Base-by-base conservation (phyloP, 345 rosid species). In the Pseudoturritis turrita region DNA sequence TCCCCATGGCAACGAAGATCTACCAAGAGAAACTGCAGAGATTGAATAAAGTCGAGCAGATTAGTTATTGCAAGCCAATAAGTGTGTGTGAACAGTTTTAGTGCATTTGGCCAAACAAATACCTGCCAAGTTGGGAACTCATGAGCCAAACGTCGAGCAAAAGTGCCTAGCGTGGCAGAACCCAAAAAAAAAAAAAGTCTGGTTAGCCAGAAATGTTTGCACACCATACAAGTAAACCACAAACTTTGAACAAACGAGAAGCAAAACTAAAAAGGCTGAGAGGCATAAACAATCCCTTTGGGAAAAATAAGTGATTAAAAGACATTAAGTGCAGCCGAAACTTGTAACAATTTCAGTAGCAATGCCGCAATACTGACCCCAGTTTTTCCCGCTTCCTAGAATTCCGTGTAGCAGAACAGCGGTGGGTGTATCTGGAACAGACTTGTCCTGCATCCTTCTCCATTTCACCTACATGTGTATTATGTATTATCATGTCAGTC, bases 41-140 rank as follows among this genome's bases (percentile, higher is more conserved):
- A 21, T 17, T 60, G 14, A 71, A 63, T 49, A 15, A 68, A 25
- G 11, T 46, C 14, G 11, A 62, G 70, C 31, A 46, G 10, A 21
- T 53, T 18, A 68, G n/a, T 62, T 45, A 69, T 46, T 3, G 13
- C 55, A 68, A 68, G 12, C 23, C 58, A 59, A 53, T 3, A 35
- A 35, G 19, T 13, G 14, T 45, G 18, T n/a, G 5, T 17, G 33
- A 13, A 54, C 33, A 36, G 66, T 29, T 59, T 14, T 2, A 23
- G 4, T 31, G 19, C 21, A 36, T 55, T 2, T 15, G 15, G 4
- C 0, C 6, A 54, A 10, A 39, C 35, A 12, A 7, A 58, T 55
- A 88, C 98, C 98, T 94, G 98, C 98, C 98, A 94, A 22, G 84
- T 75, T 40, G 98, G 97, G 76, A 87, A 94, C 78, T 85, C 97